A percentile compares a stretch with the other conserved stretches of the same genome.
Conservation (phyloP, 352 stramenopile species). For the Phytophthora boehmeriae region DNA sequence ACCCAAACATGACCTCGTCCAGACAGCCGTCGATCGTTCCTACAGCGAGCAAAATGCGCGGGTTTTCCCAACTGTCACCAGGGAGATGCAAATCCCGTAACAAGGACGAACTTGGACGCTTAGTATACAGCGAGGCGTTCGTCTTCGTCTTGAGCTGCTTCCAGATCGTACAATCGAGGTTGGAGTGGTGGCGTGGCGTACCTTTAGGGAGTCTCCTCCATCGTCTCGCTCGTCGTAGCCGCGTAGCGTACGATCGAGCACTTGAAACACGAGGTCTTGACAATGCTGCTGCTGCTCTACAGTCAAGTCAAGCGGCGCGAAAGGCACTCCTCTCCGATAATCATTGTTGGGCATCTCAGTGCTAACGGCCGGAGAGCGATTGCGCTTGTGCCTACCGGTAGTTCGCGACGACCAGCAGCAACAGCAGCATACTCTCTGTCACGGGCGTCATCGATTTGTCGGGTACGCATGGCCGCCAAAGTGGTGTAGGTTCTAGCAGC, state of each 20-base stretch:
- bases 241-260: constrained; percentile 23
- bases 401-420: too few relatives aligned
- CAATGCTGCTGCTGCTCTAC: constrained; percentile 5
- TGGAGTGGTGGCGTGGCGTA: constrained; percentile 3
- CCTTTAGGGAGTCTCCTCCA: background rate
- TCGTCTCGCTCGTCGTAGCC: constrained; percentile 18
- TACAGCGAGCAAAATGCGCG: background rate
- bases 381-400: constrained; percentile 4
- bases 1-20: background rate
- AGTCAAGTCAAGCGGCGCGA: constrained; percentile 6
- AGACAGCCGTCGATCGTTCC: background rate
- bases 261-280: constrained; percentile 9
- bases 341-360: background rate
- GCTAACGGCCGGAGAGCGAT: background rate
- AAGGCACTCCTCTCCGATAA: background rate
- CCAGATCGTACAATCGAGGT: constrained; percentile 9
- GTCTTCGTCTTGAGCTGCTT: constrained; percentile 18
- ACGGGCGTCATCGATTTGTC: too few relatives aligned
- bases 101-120: background rate
- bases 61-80: constrained; percentile 10
- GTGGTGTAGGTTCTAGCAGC: too few relatives aligned
- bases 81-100: constrained; percentile 1
- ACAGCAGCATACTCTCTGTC: too few relatives aligned
- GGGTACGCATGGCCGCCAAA: too few relatives aligned
- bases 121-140: constrained; percentile 9